These are phyloP conservation scores for Zymoseptoria passerinii DNA, from an alignment of 2,329 filamentous ascomycete species.

Conservation along the genomic window DNA sequence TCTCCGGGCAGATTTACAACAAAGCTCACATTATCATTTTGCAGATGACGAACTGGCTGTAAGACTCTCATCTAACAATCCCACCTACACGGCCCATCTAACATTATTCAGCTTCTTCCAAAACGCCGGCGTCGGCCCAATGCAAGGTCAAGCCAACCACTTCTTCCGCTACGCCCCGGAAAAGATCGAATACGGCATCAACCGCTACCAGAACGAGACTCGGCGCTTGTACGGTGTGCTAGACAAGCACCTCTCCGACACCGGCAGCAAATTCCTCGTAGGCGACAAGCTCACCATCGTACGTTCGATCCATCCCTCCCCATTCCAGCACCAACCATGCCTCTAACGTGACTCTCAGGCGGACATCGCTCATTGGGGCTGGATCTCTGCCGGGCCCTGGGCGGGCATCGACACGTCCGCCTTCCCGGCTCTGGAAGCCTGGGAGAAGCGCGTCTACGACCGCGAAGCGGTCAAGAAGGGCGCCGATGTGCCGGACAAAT, in stretches of 20 bases:
- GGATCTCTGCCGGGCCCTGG: conserved; percentile 56
- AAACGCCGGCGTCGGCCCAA: conserved; percentile 53
- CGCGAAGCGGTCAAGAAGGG: conserved; percentile 69
- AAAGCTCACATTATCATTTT: not conserved
- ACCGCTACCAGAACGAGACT: conserved; percentile 75
- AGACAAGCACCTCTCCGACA: conserved; percentile 56
- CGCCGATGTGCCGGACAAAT: conserved; percentile 56
- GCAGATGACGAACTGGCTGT: conserved; percentile 63
- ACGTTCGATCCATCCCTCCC: not conserved
- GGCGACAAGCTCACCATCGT: conserved; percentile 58
- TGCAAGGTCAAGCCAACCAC: conserved; percentile 45
- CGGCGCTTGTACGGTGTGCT: conserved; percentile 72
- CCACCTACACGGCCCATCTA: too few species aligned
- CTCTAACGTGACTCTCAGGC: conserved; percentile 35
- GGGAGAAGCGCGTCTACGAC: conserved; percentile 63
- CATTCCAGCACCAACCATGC: not conserved
- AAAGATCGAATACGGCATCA: conserved; percentile 72
- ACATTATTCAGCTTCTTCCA: conserved; percentile 42
- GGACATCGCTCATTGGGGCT: conserved; percentile 74
- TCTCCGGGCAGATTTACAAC: not conserved
- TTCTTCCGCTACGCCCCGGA: conserved; percentile 60
- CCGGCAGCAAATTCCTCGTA: conserved; percentile 45
- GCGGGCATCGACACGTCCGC: conserved; percentile 61
- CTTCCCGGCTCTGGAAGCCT: conserved; percentile 67
- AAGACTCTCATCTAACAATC: not conserved